Base-by-base conservation (phyloP, 345 rosid genomes). In the Arabidopsis suecica region DNA sequence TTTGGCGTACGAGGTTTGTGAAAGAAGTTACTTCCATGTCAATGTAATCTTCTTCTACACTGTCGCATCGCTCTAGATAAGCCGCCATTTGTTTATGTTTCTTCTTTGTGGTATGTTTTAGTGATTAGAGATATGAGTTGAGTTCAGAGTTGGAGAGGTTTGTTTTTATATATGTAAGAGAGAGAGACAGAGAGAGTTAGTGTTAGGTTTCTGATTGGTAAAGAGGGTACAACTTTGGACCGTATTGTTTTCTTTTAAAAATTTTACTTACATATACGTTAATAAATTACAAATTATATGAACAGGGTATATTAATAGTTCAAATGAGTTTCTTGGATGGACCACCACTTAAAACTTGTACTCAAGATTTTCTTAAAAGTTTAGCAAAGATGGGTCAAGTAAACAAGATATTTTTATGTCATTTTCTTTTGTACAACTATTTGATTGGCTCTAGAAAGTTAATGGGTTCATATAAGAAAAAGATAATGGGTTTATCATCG, bases 11-110 rank as follows among this genome's bases (percentile, higher is more conserved):
- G 74, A 86, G 86, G 79, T 60, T 79, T 57, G 90, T 75, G 68
- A 61, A 85, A 28, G 96, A 88, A 78, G 84, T 77, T 28, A 89
- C 86, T 85, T 94, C 96, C 88, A 90, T 83, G 83, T 94, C 97
- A 55, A 94, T 94, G 81, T 82, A 94, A 57, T 90, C 98, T 13
- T 91, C 98, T 49, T 89, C 98, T 16, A 78, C 75, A 69, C 82
- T 60, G 5, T 88, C 97, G 76, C 69, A 71, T 34, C 79, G 65
- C 9, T 71, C 67, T 59, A 81, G 67, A 67, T 78, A 80, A 78
- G 72, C 65, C 25, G 86, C 88, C 97, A 89, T 89, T 76, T 65
- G 42, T 77, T 47, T 28, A 2, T 33, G 71, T 58, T 22, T 49
- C 12, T 60, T 47, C n/a, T 60, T 47, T 64, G 44, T 48, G 55